These are phyloP conservation scores for Aspergillus nidulans DNA, from an alignment of 495 filamentous ascomycete genomes.

Conservation along the genomic window DNA sequence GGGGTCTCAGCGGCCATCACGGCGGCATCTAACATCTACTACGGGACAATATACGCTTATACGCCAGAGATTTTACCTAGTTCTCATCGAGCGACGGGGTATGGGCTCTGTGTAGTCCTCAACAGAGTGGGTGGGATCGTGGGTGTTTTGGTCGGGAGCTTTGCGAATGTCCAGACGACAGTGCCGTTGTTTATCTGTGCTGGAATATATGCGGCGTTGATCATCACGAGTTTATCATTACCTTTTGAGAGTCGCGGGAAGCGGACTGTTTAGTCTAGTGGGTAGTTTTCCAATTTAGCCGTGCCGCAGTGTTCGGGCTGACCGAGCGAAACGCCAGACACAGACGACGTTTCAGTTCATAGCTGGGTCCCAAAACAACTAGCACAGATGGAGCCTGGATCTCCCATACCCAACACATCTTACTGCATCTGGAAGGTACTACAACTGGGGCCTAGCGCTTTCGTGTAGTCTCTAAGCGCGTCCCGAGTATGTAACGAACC, in stretches of 20 bases:
- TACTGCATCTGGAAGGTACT: no score
- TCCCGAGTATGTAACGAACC: no score
- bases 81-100: conserved; percentile 41
- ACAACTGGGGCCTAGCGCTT: no score
- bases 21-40: conserved; percentile 43
- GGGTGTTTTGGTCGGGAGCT: conserved; percentile 35
- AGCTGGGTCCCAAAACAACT: no score
- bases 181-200: conserved; percentile 39
- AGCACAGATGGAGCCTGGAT: no score
- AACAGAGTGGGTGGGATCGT: conserved; percentile 37
- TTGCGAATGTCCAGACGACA: conserved; percentile 31
- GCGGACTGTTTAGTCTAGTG: conserved; percentile 1
- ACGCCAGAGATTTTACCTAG: conserved; percentile 41
- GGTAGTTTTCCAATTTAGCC: background rate
- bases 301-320: no score
- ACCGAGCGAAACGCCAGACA: no score
- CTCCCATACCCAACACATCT: no score
- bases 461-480: background rate
- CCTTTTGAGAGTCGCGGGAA: conserved; percentile 28
- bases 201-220: conserved; percentile 26
- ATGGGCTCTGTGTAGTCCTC: conserved; percentile 36
- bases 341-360: no score
- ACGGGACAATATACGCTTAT: conserved; percentile 44
- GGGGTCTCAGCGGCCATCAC: conserved; percentile 38
- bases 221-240: conserved; percentile 32